Evolutionary conservation across 2,329 filamentous ascomycete genomes (phyloP), one percentile per base, ranked within the genome.

Genomic region (Ceratocystis eucalypticola): DNA sequence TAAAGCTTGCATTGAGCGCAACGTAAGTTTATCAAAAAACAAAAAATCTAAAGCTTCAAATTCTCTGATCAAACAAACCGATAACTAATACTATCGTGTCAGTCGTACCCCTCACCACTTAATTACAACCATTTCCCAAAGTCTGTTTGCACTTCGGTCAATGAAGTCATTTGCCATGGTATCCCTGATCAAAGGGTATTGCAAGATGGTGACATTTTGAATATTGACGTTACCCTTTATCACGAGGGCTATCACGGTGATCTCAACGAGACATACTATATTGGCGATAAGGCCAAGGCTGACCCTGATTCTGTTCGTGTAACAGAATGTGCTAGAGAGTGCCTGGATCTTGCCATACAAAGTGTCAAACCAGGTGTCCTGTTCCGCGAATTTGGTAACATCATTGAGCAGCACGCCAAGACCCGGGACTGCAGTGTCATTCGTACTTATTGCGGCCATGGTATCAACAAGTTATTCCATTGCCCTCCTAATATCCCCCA

Each of bases 61-160:
- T 53, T 17, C 22, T 62, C 48, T 59, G 6, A 66, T 22, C 12
- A 5, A 25, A 44, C 15, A 44, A 20, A 33, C 7, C 8, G 12
- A 3, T 10, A 6, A 37, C 67, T 71, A 59, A 70, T 68, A 46
- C 28, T 8, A 44, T 28, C 6, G 20, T 20, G n/a, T 15, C 61
- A 96, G 92, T 89, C 91, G 8, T 97, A 97, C 74, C 93, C 93
- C 0, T 96, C 93, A 0, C 91, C 93, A 1, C 80, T 97, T 44
- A 96, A 96, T 79, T 97, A 97, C 78, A 89, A 89, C 79, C 82
- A 92, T 76, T 99, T 97, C 77, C 94, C 94, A 70, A 99, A 99
- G 79, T 99, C 94, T 0, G 89, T 96, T 69, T 99, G 94, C 77
- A 97, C 93, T 2, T 97, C 93, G 2, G 78, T 89, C 62, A 99